Evolutionary conservation across 345 rosid genomes (phyloP), one percentile per base, ranked within the genome.

Genomic region (Cardamine occulta): DNA sequence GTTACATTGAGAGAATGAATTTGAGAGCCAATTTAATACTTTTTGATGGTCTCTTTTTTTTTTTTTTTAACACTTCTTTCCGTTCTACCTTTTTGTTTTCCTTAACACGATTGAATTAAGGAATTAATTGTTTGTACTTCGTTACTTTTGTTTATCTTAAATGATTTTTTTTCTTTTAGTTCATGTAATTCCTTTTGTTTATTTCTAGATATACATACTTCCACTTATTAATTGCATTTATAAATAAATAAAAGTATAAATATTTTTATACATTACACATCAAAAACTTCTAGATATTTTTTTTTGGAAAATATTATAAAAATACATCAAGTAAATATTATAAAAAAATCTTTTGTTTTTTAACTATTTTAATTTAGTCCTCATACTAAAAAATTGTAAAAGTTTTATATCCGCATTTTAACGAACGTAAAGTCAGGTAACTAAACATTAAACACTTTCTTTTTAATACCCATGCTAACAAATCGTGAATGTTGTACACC

Each of bases 21-120:
- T 63, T 15, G 70, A 35, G 72, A 64, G 66, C 9, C 64, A 13
- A 56, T 56, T 74, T 66, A 63, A 63, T 73, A 54, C 76, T 44
- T 74, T 74, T 56, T 35, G 10, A 32, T 56, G 21, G 4, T 58
- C 8, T n/a, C 2, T 35, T 5, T 42, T 7, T 13, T 0, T 7
- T 59, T 24, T 10, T 6, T 37, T 17, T n/a, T n/a, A 0, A 2
- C 48, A 14, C 18, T 17, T 54, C 4, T 48, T 55, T 69, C 61
- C 49, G 61, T 67, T 37, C n/a, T 15, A 17, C 19, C 9, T 70
- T 57, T 67, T 45, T 44, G 8, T 59, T 57, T 58, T 31, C 21
- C 1, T 18, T 18, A 34, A 32, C 64, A 2, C 42, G 4, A 34
- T 34, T 32, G 40, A 55, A 28, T 14, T 7, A 26, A 49, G 19